Evolutionary conservation across 305 asterid genomes (phyloP).

Genomic region (Fraxinus paxiana): DNA sequence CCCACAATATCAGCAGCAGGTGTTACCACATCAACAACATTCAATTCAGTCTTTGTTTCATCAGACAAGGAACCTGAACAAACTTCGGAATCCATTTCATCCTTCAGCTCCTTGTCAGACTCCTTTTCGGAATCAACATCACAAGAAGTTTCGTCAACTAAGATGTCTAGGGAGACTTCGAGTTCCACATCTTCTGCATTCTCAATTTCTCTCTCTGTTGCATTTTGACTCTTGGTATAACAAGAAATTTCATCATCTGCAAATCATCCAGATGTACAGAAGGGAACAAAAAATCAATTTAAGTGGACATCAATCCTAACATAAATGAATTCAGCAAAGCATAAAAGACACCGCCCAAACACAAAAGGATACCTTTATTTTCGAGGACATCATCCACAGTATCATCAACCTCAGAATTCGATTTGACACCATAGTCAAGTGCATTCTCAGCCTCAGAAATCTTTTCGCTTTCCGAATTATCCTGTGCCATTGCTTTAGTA

Average conservation of each 20-base stretch:
- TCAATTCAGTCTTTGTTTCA: slow-evolving; percentile 3
- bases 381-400: slow-evolving; percentile 4
- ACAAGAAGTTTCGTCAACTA: neutral
- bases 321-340: neutral
- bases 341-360: neutral
- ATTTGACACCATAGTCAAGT: slow-evolving; percentile 2
- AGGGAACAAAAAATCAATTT: neutral
- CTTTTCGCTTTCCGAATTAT: slow-evolving; percentile 7
- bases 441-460: slow-evolving; percentile 21
- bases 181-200: neutral
- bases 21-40: neutral
- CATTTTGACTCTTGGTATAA: neutral
- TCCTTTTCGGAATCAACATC: neutral
- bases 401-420: neutral
- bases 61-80: neutral
- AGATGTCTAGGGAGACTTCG: neutral
- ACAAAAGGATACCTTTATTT: slow-evolving; percentile 14
- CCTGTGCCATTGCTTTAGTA: slow-evolving; percentile 22
- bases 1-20: neutral
- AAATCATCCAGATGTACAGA: neutral
- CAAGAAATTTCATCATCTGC: slow-evolving; percentile 2
- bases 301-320: neutral
- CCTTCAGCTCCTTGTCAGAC: neutral
- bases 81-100: neutral
- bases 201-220: slow-evolving; percentile 5